phyloP scores from a whole-genome alignment of 495 filamentous ascomycete species.

The Elasticomyces elasticus region DNA sequence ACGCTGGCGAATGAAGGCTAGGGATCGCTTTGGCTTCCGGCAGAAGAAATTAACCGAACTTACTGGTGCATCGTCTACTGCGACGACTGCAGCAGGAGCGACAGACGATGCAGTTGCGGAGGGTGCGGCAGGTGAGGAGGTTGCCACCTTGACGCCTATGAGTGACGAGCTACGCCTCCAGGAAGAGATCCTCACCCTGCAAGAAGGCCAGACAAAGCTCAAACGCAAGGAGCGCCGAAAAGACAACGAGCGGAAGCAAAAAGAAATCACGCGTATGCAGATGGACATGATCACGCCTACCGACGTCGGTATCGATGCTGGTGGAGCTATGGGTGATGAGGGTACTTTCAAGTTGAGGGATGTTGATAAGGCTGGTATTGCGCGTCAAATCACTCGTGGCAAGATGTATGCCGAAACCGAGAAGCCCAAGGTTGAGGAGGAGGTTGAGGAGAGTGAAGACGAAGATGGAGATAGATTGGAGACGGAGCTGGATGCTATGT shows the following conservation, averaged over 20 bases:
- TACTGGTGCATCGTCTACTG: slow-evolving; percentile 16
- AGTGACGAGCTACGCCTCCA: slow-evolving; percentile 88
- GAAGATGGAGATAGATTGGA: slow-evolving; percentile 76
- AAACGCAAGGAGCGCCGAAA: slow-evolving; percentile 71
- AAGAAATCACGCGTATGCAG: slow-evolving; percentile 87
- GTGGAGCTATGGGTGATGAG: slow-evolving; percentile 63
- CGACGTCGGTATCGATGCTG: slow-evolving; percentile 90
- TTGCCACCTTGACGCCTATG: slow-evolving; percentile 75
- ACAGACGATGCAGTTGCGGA: slow-evolving; percentile 32
- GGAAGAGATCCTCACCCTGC: slow-evolving; percentile 69
- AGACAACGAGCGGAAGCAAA: slow-evolving; percentile 82
- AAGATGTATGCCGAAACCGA: slow-evolving; percentile 52
- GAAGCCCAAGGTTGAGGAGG: slow-evolving; percentile 40
- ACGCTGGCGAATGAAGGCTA: slow-evolving; percentile 80
- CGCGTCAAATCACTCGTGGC: slow-evolving; percentile 62
- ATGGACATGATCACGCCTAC: slow-evolving; percentile 92
- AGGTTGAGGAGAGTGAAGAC: slow-evolving; percentile 56
- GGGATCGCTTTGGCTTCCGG: slow-evolving; percentile 82
- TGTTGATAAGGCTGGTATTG: slow-evolving; percentile 62
- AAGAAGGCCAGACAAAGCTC: slow-evolving; percentile 60
- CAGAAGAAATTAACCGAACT: slow-evolving; percentile 56
- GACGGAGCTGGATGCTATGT: slow-evolving; percentile 72
- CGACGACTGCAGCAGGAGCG: slow-evolving; percentile 18
- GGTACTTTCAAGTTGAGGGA: slow-evolving; percentile 74
- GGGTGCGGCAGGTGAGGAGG: slow-evolving; percentile 50